Evolutionary conservation across 1,284 basidiomycete genomes (phyloP).

Genomic region (Pseudomicrostroma phylloplanum): DNA sequence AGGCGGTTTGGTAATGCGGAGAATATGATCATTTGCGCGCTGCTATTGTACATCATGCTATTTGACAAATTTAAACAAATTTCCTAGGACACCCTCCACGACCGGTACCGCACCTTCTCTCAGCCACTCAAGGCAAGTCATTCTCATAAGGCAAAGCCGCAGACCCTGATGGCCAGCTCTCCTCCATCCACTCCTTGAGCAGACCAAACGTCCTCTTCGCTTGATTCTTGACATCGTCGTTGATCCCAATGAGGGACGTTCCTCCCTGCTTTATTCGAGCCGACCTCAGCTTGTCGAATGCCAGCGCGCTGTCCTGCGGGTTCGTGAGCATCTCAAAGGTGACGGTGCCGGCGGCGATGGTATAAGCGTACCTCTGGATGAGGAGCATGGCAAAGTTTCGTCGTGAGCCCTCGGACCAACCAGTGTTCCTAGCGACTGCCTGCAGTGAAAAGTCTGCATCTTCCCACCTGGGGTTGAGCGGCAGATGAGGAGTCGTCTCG

Average conservation of each 20-base stretch:
- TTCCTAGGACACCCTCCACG: no score
- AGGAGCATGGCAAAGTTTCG: constrained; percentile 9
- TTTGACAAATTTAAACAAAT: no score
- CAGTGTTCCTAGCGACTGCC: neutral
- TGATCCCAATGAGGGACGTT: constrained; percentile 4
- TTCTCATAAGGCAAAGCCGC: neutral
- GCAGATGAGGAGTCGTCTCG: constrained; percentile 5
- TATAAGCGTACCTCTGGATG: constrained; percentile 13
- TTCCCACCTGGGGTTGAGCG: neutral
- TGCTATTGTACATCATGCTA: no score
- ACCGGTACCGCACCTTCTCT: no score
- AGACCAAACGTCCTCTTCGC: neutral
- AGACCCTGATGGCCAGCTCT: neutral
- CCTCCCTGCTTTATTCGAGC: neutral
- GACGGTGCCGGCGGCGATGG: constrained; percentile 4
- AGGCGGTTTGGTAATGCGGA: no score
- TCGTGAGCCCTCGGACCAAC: neutral
- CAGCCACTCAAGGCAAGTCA: neutral
- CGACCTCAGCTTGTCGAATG: neutral
- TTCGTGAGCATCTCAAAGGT: constrained; percentile 8
- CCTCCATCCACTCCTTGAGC: constrained; percentile 1
- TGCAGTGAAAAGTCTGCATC: constrained; percentile 7
- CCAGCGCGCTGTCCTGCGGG: neutral
- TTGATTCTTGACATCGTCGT: constrained; percentile 9
- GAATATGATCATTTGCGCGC: no score